These are phyloP conservation scores for Fraxinus pennsylvanica DNA, from an alignment of 257 asterid genomes.

Conservation along the genomic window DNA sequence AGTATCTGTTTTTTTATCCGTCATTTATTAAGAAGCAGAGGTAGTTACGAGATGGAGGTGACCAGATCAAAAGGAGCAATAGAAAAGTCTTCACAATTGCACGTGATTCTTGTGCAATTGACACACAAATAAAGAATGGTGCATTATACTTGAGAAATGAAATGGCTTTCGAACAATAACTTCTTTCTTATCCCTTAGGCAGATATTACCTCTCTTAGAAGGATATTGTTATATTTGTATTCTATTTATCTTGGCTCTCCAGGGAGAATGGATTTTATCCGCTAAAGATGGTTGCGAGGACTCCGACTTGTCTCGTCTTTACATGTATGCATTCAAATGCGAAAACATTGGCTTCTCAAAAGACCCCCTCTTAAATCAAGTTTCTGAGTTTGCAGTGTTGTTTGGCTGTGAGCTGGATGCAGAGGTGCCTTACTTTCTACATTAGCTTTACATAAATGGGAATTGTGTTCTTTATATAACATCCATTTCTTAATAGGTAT, in stretches of 20 bases:
- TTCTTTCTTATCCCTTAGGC: background rate
- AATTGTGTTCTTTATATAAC: conserved; percentile 28
- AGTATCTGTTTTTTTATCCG: background rate
- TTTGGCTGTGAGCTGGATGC: conserved; percentile 89
- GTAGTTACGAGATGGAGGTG: background rate
- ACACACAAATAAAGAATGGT: background rate
- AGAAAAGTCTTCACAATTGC: background rate
- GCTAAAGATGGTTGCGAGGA: conserved; percentile 51
- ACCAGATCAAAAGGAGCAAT: background rate
- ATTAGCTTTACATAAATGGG: conserved; percentile 11
- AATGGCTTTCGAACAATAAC: background rate
- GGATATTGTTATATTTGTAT: background rate
- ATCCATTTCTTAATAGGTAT: conserved; percentile 53
- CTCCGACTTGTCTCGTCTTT: conserved; percentile 54
- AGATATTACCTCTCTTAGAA: background rate
- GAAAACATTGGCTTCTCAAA: conserved; percentile 73
- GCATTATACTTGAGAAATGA: background rate
- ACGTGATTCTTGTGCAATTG: background rate
- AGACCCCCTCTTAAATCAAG: conserved; percentile 82
- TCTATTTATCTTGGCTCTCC: conserved; percentile 25
- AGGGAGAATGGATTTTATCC: conserved; percentile 96
- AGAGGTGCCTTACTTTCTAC: conserved; percentile 58
- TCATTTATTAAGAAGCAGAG: background rate
- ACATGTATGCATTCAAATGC: conserved; percentile 77
- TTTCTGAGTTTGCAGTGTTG: conserved; percentile 85